These are phyloP conservation scores for Halenospora varia DNA, from an alignment of 495 filamentous ascomycete genomes.

Conservation along the genomic window DNA sequence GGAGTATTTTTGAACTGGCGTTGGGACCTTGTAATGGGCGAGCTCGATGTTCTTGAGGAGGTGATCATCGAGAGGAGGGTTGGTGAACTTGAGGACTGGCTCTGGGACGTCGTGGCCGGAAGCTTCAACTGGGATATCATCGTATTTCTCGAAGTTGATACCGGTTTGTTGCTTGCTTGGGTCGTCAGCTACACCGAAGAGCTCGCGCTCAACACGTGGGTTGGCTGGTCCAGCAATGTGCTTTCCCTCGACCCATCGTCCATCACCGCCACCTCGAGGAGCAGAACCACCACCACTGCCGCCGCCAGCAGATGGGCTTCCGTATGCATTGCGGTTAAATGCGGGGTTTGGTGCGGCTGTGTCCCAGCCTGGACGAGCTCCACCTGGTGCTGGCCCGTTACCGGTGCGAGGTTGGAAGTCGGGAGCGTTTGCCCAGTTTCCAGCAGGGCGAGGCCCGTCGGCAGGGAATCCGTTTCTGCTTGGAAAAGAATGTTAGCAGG, in stretches of 20 bases:
- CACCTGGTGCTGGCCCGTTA: conserved; percentile 5
- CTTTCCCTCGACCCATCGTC: conserved; percentile 94
- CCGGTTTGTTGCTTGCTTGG: conserved; percentile 91
- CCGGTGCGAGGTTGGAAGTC: conserved; percentile 65
- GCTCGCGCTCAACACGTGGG: conserved; percentile 84
- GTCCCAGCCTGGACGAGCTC: conserved; percentile 19
- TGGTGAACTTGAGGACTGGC: conserved; percentile 82
- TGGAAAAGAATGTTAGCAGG: no score
- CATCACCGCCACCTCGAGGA: conserved; percentile 82
- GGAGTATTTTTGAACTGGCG: conserved; percentile 96
- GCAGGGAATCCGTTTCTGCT: conserved; percentile 39
- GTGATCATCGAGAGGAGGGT: conserved; percentile 91
- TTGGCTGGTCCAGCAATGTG: conserved; percentile 88
- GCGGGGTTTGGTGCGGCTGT: conserved; percentile 9
- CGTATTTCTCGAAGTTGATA: conserved; percentile 99
- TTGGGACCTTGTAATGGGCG: conserved; percentile 89
- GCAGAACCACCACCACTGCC: conserved; percentile 43
- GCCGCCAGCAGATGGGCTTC: conserved; percentile 42
- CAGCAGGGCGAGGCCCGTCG: conserved; percentile 47
- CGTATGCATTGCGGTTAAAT: conserved; percentile 69
- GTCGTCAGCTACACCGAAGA: conserved; percentile 92
- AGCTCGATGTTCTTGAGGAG: conserved; percentile 87
- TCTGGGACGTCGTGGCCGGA: conserved; percentile 93
- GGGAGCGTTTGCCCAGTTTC: conserved; percentile 69
- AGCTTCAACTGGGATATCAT: conserved; percentile 97